These are phyloP conservation scores for Apium graveolens DNA, from an alignment of 129 eudicot species.

Conservation along the genomic window DNA sequence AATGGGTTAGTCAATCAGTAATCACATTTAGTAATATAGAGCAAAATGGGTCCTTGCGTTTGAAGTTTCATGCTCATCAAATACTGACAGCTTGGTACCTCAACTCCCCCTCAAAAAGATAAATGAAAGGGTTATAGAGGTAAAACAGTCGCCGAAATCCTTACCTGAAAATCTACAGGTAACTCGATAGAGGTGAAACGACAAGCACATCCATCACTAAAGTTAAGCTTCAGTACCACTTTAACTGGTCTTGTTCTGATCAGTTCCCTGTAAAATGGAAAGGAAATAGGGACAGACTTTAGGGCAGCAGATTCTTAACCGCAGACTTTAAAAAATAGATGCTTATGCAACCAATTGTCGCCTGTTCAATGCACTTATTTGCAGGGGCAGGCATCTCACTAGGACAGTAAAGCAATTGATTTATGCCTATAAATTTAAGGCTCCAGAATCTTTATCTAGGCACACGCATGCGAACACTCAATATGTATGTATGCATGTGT, in stretches of 20 bases:
- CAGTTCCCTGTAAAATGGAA: conserved; percentile 33
- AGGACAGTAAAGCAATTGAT: neutral
- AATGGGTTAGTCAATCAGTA: neutral
- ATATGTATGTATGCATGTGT: too few relatives aligned
- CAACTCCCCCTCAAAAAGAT: neutral
- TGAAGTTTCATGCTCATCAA: neutral
- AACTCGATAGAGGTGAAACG: conserved; percentile 33
- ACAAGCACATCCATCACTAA: conserved; percentile 61
- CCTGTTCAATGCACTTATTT: neutral
- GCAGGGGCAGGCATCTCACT: neutral
- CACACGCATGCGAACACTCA: neutral
- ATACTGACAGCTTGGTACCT: neutral
- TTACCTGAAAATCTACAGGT: conserved; percentile 53
- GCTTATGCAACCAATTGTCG: neutral
- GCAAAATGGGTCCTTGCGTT: neutral
- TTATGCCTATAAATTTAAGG: neutral
- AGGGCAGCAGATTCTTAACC: neutral
- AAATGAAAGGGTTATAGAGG: neutral
- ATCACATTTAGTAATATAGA: neutral
- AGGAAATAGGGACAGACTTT: neutral
- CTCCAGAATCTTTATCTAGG: neutral
- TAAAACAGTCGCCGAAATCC: neutral
- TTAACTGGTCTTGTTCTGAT: conserved; percentile 42
- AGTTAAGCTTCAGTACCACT: conserved; percentile 38
- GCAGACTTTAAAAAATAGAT: neutral